A percentile compares a stretch with the other conserved stretches of the same genome.
Conservation (phyloP, 148 eudicot genomes). For the Amaranthus hypochondriacus region DNA sequence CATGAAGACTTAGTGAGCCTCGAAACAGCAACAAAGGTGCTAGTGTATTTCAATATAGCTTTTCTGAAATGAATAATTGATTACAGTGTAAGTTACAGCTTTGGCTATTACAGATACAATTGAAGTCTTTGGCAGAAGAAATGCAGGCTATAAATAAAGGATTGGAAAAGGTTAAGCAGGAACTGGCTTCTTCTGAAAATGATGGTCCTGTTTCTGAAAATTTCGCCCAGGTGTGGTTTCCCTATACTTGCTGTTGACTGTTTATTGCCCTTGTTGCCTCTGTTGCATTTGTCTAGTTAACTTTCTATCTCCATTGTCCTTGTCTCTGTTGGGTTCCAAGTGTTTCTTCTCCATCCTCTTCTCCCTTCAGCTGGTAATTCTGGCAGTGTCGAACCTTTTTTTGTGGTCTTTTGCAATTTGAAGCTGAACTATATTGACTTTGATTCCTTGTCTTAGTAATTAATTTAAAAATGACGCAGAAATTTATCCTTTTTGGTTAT, state of each 20-base stretch:
- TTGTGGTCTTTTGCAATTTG: not conserved
- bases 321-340: not conserved
- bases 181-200: conserved; percentile 71
- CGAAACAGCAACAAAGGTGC: conserved; percentile 85
- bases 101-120: conserved; percentile 69
- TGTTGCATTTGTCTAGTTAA: not conserved
- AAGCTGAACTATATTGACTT: not conserved
- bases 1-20: conserved; percentile 68
- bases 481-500: no score
- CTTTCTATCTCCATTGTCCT: not conserved
- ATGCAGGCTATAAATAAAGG: conserved; percentile 96
- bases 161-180: conserved; percentile 82
- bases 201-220: conserved; percentile 90
- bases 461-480: no score
- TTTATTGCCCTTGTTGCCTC: not conserved
- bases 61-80: not conserved
- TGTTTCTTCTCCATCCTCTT: not conserved
- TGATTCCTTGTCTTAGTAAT: not conserved
- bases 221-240: conserved; percentile 57
- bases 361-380: not conserved
- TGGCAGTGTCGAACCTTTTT: not conserved
- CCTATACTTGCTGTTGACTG: not conserved
- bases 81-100: conserved; percentile 14
- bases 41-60: conserved; percentile 10
- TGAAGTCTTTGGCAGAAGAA: conserved; percentile 95